Evolutionary conservation across 805 yeast genomes (phyloP).

Genomic region (Lipomyces sp.): DNA sequence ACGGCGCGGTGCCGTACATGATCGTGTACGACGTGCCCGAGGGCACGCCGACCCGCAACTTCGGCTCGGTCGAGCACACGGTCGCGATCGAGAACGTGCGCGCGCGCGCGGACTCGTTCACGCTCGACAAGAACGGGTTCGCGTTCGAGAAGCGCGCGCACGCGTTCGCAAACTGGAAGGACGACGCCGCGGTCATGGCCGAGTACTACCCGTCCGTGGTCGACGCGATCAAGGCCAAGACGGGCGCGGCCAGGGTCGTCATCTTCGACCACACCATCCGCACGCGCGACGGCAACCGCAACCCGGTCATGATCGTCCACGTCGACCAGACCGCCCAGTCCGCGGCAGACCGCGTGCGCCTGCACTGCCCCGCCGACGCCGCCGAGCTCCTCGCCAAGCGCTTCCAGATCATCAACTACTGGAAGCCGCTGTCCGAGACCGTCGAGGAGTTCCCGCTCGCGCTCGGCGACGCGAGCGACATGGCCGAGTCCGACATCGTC

Average conservation of each 20-base stretch:
- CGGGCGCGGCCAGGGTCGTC: constrained; percentile 29
- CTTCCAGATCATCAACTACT: constrained; percentile 32
- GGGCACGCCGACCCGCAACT: constrained; percentile 27
- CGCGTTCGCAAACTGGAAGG: constrained; percentile 16
- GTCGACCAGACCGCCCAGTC: constrained; percentile 32
- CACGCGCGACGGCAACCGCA: constrained; percentile 24
- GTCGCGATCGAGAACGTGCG: constrained; percentile 15
- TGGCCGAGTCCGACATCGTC: constrained; percentile 22
- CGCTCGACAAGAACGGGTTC: constrained; percentile 27
- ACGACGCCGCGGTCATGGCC: constrained; percentile 24
- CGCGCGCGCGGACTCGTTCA: constrained; percentile 19
- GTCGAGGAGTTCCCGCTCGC: constrained; percentile 30
- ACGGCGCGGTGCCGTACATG: constrained; percentile 26
- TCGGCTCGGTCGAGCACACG: not conserved
- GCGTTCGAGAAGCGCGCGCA: constrained; percentile 18
- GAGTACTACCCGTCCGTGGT: constrained; percentile 30
- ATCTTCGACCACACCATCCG: constrained; percentile 32
- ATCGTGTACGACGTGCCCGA: constrained; percentile 34
- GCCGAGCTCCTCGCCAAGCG: constrained; percentile 26
- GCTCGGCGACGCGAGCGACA: constrained; percentile 28
- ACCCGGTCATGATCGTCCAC: constrained; percentile 30
- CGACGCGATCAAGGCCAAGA: constrained; percentile 24
- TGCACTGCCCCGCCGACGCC: constrained; percentile 29
- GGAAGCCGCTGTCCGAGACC: constrained; percentile 30
- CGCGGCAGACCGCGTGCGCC: constrained; percentile 26